These are phyloP conservation scores for Echria macrotheca DNA, from an alignment of 495 filamentous ascomycete species.

Conservation along the genomic window DNA sequence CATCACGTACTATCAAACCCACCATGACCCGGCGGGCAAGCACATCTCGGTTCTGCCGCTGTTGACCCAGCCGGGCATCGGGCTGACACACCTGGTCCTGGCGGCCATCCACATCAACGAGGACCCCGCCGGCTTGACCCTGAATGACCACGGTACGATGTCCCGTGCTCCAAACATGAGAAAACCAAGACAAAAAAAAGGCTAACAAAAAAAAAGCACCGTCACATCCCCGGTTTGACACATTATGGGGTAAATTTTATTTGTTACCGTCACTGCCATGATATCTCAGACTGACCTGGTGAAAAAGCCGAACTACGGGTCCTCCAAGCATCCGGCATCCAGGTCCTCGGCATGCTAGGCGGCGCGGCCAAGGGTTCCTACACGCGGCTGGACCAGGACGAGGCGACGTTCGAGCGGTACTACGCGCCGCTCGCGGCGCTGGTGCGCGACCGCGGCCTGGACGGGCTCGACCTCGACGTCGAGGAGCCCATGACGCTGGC, in stretches of 20 bases:
- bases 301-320: constrained; percentile 62
- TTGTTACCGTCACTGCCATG: too few relatives aligned
- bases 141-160: constrained; percentile 74
- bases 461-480: constrained; percentile 80
- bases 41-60: constrained; percentile 69
- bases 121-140: constrained; percentile 53
- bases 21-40: constrained; percentile 50
- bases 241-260: too few relatives aligned
- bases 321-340: constrained; percentile 61
- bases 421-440: constrained; percentile 60
- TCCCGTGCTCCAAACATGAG: too few relatives aligned
- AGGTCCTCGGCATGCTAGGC: constrained; percentile 76
- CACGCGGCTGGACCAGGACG: constrained; percentile 53
- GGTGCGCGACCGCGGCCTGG: constrained; percentile 53
- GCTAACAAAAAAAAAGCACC: too few relatives aligned
- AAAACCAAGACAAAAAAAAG: too few relatives aligned
- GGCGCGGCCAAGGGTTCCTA: constrained; percentile 71
- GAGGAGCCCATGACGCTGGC: constrained; percentile 70
- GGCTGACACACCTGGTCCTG: constrained; percentile 67
- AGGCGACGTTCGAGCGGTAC: constrained; percentile 55
- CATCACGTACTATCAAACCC: constrained; percentile 26
- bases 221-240: constrained; percentile 47
- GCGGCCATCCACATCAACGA: constrained; percentile 79
- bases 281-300: too few relatives aligned
- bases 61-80: constrained; percentile 47